Conservation (phyloP, 331 rosid genomes). For the Dryas integrifolia region DNA sequence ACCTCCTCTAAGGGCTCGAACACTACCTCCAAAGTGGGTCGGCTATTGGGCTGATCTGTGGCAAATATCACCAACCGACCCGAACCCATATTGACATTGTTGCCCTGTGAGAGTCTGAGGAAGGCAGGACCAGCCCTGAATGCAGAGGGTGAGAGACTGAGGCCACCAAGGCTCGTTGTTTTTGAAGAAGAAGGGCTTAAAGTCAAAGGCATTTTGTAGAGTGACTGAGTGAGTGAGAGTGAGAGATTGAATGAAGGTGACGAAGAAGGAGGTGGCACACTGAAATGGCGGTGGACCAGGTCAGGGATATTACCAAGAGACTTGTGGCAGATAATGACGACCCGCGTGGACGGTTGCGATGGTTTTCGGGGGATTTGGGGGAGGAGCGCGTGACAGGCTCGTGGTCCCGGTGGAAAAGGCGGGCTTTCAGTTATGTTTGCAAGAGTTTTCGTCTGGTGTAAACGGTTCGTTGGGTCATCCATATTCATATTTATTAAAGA, state of each 20-base stretch:
- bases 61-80: conserved; percentile 20
- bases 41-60: conserved; percentile 10
- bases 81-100: conserved; percentile 10
- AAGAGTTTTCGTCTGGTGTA: no score
- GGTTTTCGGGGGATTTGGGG: not conserved
- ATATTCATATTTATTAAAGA: no score
- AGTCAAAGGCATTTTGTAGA: conserved; percentile 9
- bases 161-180: conserved; percentile 2
- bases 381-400: not conserved
- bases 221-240: not conserved
- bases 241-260: not conserved
- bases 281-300: not conserved
- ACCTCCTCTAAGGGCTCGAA: conserved; percentile 46
- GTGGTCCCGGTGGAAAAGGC: no score
- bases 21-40: not conserved
- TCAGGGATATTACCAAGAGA: not conserved
- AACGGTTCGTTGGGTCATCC: no score
- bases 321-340: not conserved
- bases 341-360: not conserved
- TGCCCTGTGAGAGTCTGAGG: conserved; percentile 20
- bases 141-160: no score
- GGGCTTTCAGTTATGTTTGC: no score
- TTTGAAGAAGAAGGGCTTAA: conserved; percentile 22
- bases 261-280: not conserved
- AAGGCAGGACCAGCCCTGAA: not conserved